phyloP scores from a whole-genome alignment of 2,329 filamentous ascomycete species.

The Dactylonectria macrodidyma region DNA sequence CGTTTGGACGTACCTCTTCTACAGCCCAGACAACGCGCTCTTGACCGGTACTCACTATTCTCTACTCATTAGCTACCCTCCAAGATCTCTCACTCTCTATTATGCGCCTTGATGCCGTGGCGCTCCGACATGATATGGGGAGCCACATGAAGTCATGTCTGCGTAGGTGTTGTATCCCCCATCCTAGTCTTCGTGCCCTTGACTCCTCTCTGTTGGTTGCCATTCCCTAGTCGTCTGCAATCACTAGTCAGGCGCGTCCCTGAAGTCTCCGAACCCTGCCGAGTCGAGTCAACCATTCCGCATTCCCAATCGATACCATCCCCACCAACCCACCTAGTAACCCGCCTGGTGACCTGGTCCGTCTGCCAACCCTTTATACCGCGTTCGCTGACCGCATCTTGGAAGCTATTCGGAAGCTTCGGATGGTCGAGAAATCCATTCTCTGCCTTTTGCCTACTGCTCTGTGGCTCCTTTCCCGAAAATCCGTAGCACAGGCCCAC shows the following conservation, averaged over 20 bases:
- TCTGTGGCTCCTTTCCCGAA: slow-evolving; percentile 10
- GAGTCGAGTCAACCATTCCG: not conserved
- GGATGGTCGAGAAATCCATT: slow-evolving; percentile 26
- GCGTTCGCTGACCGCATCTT: slow-evolving; percentile 28
- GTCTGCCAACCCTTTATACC: not conserved
- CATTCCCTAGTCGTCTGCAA: not conserved
- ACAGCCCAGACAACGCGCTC: slow-evolving; percentile 1
- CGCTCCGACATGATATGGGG: not conserved
- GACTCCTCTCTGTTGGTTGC: not conserved
- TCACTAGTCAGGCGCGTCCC: not conserved
- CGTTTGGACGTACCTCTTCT: not conserved
- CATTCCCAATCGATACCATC: slow-evolving; percentile 6
- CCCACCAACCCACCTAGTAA: slow-evolving; percentile 3
- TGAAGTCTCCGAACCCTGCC: slow-evolving; percentile 7
- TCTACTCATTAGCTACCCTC: too few species aligned
- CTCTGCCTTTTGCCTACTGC: slow-evolving; percentile 9
- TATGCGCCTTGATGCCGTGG: not conserved
- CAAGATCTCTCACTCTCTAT: not conserved
- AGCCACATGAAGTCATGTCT: not conserved
- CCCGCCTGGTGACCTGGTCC: not conserved
- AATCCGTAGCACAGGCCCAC: not conserved
- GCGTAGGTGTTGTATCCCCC: not conserved
- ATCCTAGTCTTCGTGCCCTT: not conserved
- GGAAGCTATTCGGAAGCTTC: slow-evolving; percentile 50
- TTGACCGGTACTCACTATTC: not conserved